Evolutionary conservation across 2,329 filamentous ascomycete species (phyloP), one percentile per base, ranked within the genome.

Genomic region (Sporothrix brasiliensis): DNA sequence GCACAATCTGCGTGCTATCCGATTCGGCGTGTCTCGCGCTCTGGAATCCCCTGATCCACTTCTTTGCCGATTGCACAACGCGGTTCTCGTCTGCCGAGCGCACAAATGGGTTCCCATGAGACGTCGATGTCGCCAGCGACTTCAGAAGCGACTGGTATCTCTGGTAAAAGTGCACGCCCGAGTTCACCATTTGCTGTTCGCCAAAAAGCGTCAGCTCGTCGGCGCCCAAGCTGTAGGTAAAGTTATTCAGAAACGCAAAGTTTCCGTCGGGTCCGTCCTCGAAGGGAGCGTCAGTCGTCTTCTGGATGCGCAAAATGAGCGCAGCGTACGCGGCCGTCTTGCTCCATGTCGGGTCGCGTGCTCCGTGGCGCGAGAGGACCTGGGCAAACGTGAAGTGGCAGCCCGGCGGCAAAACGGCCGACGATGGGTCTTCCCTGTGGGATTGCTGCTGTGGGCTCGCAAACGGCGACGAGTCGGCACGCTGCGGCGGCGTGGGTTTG

Each of bases 331-430:
- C 77, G 13, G 78, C 77, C 0, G 89, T 87, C 81, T 94, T 96
- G 74, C 82, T 82, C 13, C 81, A 76, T 0, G 93, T 97, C 0
- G 94, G 94, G 77, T 92, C 91, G 68, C 94, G 87, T 50, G 92
- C 92, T 63, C 93, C 94, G 78, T 97, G 94, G 2, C 94, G 89
- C 27, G 92, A 93, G 63, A 97, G 85, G 30, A 94, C 83, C 76
- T 94, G 91, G 0, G 86, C 94, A 79, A 97, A 94, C 2, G 89
- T 94, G 75, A 94, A 81, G 14, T 86, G 81, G 80, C 94, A 97
- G n/a, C 83, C 83, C 0, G 82, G 74, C 0, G 93, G 93, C 0
- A 91, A 13, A n/a, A 53, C 30, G 10, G 39, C 30, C 13, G 67
- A 47, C 4, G 58, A 19, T 4, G 41, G 41, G 47, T 41, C 39